Base-by-base conservation (phyloP, 345 rosid species). In the Arabis hirsuta region DNA sequence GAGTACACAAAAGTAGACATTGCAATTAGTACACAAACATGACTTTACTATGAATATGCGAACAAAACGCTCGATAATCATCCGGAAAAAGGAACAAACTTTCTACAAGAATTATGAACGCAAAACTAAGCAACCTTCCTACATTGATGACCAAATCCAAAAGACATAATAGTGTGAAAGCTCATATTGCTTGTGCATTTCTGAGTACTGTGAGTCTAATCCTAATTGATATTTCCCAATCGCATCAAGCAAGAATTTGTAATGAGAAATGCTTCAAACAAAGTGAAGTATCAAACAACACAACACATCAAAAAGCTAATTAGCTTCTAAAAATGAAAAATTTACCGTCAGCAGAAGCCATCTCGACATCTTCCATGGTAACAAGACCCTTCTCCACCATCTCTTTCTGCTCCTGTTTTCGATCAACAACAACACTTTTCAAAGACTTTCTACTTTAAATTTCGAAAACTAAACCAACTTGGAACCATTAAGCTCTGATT, bases 291-390 rank as follows among this genome's bases (percentile, higher is more conserved):
- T 43, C 11, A 64, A 65, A 10, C 13, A 65, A 11, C 27, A 46
- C 29, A 55, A 4, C 27, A 55, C n/a, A n/a, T n/a, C 4, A 4
- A 31, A 16, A 46, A 36, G 41, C 51, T 59, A 2, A 29, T 43
- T 9, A 57, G 29, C 27, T 16, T 6, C 24, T 3, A 2, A 48
- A 31, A 32, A 44, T 14, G 2, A 16, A 41, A 9, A 46, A 47
- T 6, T 34, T 50, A 85, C 85, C 90, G 68, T 82, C 82, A 65
- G 87, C 83, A 65, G 75, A 77, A 50, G 80, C 87, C 96, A 90
- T 88, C 80, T 85, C 89, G 10, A 88, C 88, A 77, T 88, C 98
- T 27, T 88, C 73, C 96, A 90, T 82, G 20, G 84, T 81, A 64
- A 90, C 81, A 61, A 92, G 82, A 48, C 96, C 98, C 68, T 83